Conservation (phyloP, 192 early-diverging fungal genomes). For the Podila horticola region DNA sequence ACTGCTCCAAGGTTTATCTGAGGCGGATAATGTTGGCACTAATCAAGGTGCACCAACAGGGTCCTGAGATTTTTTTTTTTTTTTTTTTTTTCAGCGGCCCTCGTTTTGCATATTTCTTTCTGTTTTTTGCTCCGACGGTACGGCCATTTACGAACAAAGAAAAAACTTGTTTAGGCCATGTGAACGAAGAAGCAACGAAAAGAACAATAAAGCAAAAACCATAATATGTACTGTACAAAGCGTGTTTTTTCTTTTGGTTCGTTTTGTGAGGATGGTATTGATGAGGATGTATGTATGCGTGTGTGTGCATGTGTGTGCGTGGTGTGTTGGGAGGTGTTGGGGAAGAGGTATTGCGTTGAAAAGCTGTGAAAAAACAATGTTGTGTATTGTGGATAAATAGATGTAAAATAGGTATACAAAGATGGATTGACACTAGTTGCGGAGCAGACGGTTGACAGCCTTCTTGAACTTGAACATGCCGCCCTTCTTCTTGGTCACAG, state of each 20-base stretch:
- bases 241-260: no score
- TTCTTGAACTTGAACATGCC: slow-evolving; percentile 46
- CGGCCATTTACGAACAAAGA: no score
- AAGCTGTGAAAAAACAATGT: slow-evolving; percentile 5
- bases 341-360: no score
- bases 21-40: background rate
- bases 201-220: no score
- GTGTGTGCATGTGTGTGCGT: no score
- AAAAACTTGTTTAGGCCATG: no score
- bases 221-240: no score
- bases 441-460: slow-evolving; percentile 43
- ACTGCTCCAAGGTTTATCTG: slow-evolving; percentile 18
- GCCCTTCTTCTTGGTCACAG: slow-evolving; percentile 32
- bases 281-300: background rate
- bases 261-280: background rate
- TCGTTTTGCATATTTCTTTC: no score
- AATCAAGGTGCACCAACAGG: background rate
- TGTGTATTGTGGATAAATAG: background rate
- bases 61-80: background rate
- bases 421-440: slow-evolving; percentile 16
- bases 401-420: background rate
- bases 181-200: no score
- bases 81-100: background rate
- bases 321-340: no score
- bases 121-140: no score